A percentile compares a stretch with the other conserved stretches of the same genome.
Conservation (phyloP, 345 rosid genomes). For the Lepidium aucheri region DNA sequence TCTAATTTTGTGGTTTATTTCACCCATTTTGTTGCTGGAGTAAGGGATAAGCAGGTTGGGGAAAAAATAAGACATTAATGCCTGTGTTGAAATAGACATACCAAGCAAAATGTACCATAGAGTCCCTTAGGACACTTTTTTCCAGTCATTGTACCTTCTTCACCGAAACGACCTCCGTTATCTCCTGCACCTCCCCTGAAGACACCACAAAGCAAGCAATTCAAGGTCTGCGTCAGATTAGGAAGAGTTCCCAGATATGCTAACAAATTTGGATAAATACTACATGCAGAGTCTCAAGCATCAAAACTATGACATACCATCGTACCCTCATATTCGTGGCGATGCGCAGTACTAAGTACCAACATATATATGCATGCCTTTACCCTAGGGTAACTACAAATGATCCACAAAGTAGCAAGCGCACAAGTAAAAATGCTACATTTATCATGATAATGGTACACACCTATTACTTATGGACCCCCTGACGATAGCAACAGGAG, state of each 20-base stretch:
- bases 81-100: constrained; percentile 22
- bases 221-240: background rate
- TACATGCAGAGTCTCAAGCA: background rate
- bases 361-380: background rate
- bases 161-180: constrained; percentile 75
- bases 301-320: background rate
- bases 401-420: constrained; percentile 3
- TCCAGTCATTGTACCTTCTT: constrained; percentile 81
- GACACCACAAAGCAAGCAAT: constrained; percentile 26
- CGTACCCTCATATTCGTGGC: background rate
- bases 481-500: constrained; percentile 59
- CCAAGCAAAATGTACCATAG: constrained; percentile 88
- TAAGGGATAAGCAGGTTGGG: background rate
- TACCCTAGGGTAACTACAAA: background rate
- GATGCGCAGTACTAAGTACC: background rate
- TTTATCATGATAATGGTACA: constrained; percentile 11
- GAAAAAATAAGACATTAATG: background rate
- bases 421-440: background rate
- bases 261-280: background rate
- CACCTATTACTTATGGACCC: constrained; percentile 78
- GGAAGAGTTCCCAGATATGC: background rate
- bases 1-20: background rate
- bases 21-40: background rate
- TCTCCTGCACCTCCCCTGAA: constrained; percentile 89
- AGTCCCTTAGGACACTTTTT: constrained; percentile 89